A percentile compares a stretch with the other conserved stretches of the same genome.
Conservation (phyloP, 2,329 filamentous ascomycete genomes). For the Westerdykella aurantiaca region DNA sequence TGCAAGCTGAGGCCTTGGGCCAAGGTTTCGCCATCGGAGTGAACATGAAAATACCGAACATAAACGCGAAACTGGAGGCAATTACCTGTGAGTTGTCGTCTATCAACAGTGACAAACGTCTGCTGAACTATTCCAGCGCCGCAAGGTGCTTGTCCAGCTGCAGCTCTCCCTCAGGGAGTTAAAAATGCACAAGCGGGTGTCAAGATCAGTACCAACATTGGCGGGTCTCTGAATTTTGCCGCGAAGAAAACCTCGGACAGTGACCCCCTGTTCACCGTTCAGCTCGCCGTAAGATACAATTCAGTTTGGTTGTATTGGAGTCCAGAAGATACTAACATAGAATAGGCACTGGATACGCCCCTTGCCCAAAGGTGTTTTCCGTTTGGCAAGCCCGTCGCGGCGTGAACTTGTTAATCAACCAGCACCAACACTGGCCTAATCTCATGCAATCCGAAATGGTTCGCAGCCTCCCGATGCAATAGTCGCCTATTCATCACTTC, state of each 20-base stretch:
- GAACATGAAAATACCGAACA: conserved; percentile 11
- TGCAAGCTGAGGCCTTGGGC: conserved; percentile 11
- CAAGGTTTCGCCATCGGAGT: conserved; percentile 12
- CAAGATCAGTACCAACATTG: conserved; percentile 7
- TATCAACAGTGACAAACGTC: background rate
- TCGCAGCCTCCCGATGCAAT: too few relatives aligned
- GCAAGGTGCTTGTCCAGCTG: conserved; percentile 10
- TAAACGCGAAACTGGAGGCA: conserved; percentile 11
- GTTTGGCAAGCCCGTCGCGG: conserved; percentile 1
- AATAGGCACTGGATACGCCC: conserved; percentile 9
- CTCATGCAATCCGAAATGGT: too few relatives aligned
- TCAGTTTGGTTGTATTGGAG: background rate
- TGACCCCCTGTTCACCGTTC: conserved; percentile 12
- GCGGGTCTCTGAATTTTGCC: conserved; percentile 8
- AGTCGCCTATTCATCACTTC: too few relatives aligned
- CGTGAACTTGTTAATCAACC: too few relatives aligned
- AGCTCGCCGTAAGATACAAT: conserved; percentile 9
- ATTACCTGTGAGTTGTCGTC: conserved; percentile 8
- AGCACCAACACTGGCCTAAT: too few relatives aligned
- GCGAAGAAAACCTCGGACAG: conserved; percentile 7
- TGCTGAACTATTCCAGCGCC: conserved; percentile 8
- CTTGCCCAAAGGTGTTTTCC: conserved; percentile 12
- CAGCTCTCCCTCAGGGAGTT: background rate
- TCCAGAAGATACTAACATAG: background rate
- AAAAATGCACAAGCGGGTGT: conserved; percentile 10